phyloP scores from a whole-genome alignment of 352 stramenopile genomes.

The Phytophthora sp. region DNA sequence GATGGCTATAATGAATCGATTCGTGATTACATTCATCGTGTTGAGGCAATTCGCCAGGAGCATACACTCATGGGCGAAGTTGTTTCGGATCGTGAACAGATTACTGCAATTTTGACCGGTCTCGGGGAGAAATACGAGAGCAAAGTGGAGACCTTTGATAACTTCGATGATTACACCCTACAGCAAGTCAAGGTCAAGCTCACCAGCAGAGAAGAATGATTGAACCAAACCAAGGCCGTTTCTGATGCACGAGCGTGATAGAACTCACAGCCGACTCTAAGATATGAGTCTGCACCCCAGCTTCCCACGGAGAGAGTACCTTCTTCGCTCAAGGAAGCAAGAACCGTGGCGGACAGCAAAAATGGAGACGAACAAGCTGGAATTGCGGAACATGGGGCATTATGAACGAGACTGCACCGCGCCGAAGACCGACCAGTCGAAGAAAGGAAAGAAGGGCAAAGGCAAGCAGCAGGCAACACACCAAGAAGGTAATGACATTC shows the following conservation, averaged over 20 bases:
- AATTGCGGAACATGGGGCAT: slow-evolving; percentile 16
- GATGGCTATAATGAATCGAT: slow-evolving; percentile 10
- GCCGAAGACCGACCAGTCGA: background rate
- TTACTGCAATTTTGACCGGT: slow-evolving; percentile 16
- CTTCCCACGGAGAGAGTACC: background rate
- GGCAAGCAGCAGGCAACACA: background rate
- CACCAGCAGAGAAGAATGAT: background rate
- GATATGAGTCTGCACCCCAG: background rate
- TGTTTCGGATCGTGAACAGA: slow-evolving; percentile 6
- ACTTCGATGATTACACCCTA: background rate
- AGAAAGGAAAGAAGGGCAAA: background rate
- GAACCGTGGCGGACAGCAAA: background rate
- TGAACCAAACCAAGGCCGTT: background rate
- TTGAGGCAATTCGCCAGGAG: slow-evolving; percentile 16
- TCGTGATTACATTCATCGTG: slow-evolving; percentile 18
- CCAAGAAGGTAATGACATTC: background rate
- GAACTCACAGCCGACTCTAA: background rate
- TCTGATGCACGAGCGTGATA: background rate
- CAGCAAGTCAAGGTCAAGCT: background rate
- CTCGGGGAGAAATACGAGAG: slow-evolving; percentile 4
- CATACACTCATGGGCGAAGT: slow-evolving; percentile 11
- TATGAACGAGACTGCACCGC: background rate
- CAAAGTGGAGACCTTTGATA: background rate
- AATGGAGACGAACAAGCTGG: slow-evolving; percentile 1
- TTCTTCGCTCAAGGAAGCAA: background rate